Evolutionary conservation across 2,329 filamentous ascomycete species (phyloP).

Genomic region (Pezicula carpinea): DNA sequence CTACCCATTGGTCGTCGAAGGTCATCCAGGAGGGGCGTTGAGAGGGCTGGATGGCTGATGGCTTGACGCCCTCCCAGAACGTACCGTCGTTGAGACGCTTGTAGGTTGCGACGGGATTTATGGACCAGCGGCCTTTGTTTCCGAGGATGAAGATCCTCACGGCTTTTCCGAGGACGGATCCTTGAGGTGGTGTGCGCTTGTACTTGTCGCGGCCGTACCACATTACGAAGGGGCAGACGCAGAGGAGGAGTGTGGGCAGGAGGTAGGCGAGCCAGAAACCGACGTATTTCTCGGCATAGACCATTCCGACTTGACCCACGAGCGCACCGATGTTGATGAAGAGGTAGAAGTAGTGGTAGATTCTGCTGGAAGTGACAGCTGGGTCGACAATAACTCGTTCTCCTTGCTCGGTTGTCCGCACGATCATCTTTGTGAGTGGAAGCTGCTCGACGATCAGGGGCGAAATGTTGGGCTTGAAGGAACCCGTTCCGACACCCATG

Average conservation of each 20-base stretch:
- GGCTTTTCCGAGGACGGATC: constrained; percentile 67
- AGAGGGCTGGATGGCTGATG: constrained; percentile 51
- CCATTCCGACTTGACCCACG: constrained; percentile 59
- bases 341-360: constrained; percentile 68
- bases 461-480: constrained; percentile 69
- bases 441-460: constrained; percentile 60
- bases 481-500: constrained; percentile 63
- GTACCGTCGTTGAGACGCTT: constrained; percentile 44
- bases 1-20: constrained; percentile 79
- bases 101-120: constrained; percentile 56
- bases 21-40: constrained; percentile 69
- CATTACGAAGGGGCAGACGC: constrained; percentile 57
- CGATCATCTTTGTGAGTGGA: constrained; percentile 43
- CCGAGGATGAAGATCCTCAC: constrained; percentile 55
- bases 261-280: constrained; percentile 71
- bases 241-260: constrained; percentile 62
- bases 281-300: constrained; percentile 70
- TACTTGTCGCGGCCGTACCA: constrained; percentile 56
- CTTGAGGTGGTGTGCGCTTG: constrained; percentile 59
- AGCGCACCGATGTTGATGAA: constrained; percentile 63
- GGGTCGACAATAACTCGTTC: constrained; percentile 59
- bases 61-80: constrained; percentile 67
- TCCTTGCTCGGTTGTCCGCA: constrained; percentile 45
- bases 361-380: constrained; percentile 49
- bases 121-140: constrained; percentile 58